Evolutionary conservation across 352 stramenopile genomes (phyloP).

Genomic region (Phytophthora lateralis): DNA sequence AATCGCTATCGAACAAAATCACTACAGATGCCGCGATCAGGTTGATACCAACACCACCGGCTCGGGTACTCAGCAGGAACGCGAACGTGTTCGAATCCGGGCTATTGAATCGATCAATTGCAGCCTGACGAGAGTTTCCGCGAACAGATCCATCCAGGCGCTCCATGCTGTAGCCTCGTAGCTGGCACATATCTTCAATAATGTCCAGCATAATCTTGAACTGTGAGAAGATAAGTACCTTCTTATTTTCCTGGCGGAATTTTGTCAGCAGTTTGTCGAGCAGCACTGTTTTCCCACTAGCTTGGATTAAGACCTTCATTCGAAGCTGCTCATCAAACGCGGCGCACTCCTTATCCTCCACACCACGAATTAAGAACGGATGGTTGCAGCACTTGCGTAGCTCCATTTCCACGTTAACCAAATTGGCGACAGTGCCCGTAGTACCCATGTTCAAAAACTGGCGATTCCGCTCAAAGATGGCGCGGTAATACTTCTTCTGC

Average conservation of each 20-base stretch:
- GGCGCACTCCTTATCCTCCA: constrained; percentile 98
- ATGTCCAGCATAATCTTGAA: constrained; percentile 99
- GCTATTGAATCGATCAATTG: constrained; percentile 98
- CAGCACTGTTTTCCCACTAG: constrained; percentile 97
- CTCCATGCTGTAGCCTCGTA: constrained; percentile 91
- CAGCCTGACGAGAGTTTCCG: constrained; percentile 97
- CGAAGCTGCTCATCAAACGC: constrained; percentile 70
- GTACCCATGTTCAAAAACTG: constrained; percentile 89
- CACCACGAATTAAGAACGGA: constrained; percentile 97
- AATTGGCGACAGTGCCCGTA: constrained; percentile 92
- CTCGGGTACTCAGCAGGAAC: constrained; percentile 96
- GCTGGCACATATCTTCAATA: constrained; percentile 89
- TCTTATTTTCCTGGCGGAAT: constrained; percentile 96
- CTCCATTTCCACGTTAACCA: constrained; percentile 99
- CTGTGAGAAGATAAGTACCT: constrained; percentile 99
- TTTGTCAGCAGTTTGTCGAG: constrained; percentile 99
- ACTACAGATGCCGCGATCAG: constrained; percentile 91
- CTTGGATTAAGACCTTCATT: constrained; percentile 81
- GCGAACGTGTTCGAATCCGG: constrained; percentile 94
- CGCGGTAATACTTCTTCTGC: constrained; percentile 97
- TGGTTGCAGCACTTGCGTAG: constrained; percentile 99
- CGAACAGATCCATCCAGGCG: constrained; percentile 96
- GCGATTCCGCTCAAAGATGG: constrained; percentile 99
- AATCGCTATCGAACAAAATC: constrained; percentile 95
- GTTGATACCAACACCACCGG: constrained; percentile 98